Evolutionary conservation across 352 stramenopile genomes (phyloP).

Genomic region (Pythium aquatile): DNA sequence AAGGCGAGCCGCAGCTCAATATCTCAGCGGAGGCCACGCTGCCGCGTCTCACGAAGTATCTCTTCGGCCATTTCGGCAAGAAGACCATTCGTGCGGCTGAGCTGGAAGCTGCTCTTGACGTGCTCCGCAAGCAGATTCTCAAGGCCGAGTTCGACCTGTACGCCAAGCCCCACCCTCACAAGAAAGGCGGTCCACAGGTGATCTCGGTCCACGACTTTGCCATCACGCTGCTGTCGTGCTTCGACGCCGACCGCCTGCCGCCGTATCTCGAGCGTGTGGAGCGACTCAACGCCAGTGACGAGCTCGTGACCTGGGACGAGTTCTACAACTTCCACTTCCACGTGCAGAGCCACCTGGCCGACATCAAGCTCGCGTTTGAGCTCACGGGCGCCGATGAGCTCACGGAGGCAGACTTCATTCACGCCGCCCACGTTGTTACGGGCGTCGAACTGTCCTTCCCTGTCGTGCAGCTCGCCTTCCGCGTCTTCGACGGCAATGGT

Average conservation of each 20-base stretch:
- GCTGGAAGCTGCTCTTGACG: conserved; percentile 46
- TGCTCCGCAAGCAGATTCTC: conserved; percentile 58
- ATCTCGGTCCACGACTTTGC: conserved; percentile 81
- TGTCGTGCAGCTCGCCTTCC: conserved; percentile 73
- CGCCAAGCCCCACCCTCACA: conserved; percentile 38
- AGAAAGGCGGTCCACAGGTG: conserved; percentile 35
- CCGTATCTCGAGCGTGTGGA: conserved; percentile 61
- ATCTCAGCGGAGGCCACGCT: conserved; percentile 48
- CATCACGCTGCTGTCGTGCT: conserved; percentile 70
- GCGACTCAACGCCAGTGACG: conserved; percentile 55
- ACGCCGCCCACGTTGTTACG: conserved; percentile 56
- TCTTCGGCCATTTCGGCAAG: conserved; percentile 57
- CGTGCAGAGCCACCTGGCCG: conserved; percentile 63
- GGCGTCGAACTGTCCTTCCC: conserved; percentile 64
- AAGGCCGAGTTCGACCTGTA: conserved; percentile 75
- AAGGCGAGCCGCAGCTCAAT: conserved; percentile 16
- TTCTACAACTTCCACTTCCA: conserved; percentile 76
- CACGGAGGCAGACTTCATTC: conserved; percentile 77
- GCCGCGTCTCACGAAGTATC: conserved; percentile 57
- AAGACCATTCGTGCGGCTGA: conserved; percentile 60
- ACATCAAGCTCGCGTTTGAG: conserved; percentile 77
- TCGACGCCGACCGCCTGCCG: conserved; percentile 62
- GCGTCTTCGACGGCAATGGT: conserved; percentile 74
- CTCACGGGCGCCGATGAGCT: conserved; percentile 61
- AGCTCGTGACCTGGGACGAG: conserved; percentile 65